phyloP scores from a whole-genome alignment of 129 eudicot species.

The Helianthus tuberosus region DNA sequence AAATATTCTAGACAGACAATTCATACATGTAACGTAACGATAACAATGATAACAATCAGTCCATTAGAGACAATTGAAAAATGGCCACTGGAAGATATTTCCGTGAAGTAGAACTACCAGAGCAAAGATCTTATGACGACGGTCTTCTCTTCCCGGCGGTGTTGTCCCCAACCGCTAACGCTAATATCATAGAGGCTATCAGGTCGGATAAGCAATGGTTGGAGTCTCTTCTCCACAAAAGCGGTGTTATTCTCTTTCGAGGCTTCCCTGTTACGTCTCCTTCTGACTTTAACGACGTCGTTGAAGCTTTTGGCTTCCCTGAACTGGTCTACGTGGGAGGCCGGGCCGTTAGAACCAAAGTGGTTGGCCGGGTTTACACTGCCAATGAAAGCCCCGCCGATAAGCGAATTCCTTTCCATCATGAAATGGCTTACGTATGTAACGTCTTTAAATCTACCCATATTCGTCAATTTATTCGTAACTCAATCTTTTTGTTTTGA shows the following conservation, averaged over 20 bases:
- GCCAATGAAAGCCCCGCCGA: conserved; percentile 79
- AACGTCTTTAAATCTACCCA: not conserved
- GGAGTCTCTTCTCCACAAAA: conserved; percentile 43
- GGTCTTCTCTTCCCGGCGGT: conserved; percentile 51
- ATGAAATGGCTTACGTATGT: conserved; percentile 78
- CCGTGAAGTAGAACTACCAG: conserved; percentile 28
- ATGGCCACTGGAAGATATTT: too few relatives aligned
- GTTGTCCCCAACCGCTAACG: conserved; percentile 47
- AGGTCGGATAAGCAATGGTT: conserved; percentile 58
- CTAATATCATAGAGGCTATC: conserved; percentile 5
- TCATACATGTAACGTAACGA: too few relatives aligned
- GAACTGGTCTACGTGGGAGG: conserved; percentile 74
- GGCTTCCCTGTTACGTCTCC: conserved; percentile 58
- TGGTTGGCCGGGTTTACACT: conserved; percentile 78
- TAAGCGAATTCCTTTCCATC: conserved; percentile 75
- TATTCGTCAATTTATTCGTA: too few relatives aligned
- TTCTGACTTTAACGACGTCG: conserved; percentile 61
- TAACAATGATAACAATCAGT: too few relatives aligned
- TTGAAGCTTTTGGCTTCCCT: conserved; percentile 76
- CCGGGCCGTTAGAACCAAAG: conserved; percentile 65
- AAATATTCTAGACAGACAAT: too few relatives aligned
- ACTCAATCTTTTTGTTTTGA: too few relatives aligned
- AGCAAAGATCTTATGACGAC: conserved; percentile 39
- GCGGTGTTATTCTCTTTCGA: conserved; percentile 74
- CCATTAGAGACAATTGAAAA: too few relatives aligned